These are phyloP conservation scores for Candida gorgasii DNA, from an alignment of 805 yeast genomes.

Conservation along the genomic window DNA sequence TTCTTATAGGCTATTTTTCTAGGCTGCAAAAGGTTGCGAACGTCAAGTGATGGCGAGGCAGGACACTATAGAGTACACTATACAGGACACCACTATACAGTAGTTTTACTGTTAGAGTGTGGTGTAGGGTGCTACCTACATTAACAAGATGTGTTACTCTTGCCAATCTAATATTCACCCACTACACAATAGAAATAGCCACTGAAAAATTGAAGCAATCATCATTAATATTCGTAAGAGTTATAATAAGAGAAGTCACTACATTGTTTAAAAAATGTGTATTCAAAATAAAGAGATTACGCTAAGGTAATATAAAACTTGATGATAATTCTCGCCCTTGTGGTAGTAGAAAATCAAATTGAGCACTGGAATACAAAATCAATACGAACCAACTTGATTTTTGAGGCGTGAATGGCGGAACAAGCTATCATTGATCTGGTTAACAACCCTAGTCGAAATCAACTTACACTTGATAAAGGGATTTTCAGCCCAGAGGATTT, in stretches of 20 bases:
- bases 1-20: background rate
- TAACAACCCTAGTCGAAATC: background rate
- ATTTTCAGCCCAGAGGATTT: background rate
- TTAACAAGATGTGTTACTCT: background rate
- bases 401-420: no score
- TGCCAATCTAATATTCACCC: background rate
- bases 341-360: background rate
- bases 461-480: background rate
- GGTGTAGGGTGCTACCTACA: background rate
- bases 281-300: background rate
- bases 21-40: constrained; percentile 1
- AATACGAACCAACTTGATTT: no score
- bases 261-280: background rate
- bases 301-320: background rate
- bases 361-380: background rate
- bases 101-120: background rate
- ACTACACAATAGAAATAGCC: background rate
- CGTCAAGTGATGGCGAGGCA: constrained; percentile 1
- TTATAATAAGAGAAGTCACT: background rate
- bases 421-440: background rate
- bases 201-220: background rate
- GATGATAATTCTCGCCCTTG: background rate
- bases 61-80: no score
- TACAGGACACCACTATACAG: no score
- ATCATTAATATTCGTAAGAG: background rate